phyloP scores from a whole-genome alignment of 306 rosid genomes.

The Abrus precatorius region DNA sequence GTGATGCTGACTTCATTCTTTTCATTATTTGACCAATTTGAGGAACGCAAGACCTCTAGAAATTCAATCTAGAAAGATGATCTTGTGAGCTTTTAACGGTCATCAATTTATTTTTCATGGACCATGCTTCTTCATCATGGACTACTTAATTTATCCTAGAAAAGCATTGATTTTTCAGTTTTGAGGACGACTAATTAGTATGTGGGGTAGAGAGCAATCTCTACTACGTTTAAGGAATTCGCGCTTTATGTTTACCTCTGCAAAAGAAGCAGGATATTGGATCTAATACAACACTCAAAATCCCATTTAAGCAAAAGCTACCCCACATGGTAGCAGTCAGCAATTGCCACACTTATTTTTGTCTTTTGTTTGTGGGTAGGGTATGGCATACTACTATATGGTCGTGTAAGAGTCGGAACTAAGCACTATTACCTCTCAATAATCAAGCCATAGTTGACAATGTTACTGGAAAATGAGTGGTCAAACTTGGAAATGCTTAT shows the following conservation, averaged over 20 bases:
- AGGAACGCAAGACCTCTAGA: constrained; percentile 30
- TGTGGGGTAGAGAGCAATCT: constrained; percentile 47
- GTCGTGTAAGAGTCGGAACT: constrained; percentile 17
- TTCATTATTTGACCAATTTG: constrained; percentile 47
- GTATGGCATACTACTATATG: constrained; percentile 10
- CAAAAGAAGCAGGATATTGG: constrained; percentile 39
- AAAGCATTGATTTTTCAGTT: constrained; percentile 39
- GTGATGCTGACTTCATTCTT: constrained; percentile 45
- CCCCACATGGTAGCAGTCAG: constrained; percentile 48
- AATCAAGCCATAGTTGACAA: constrained; percentile 40
- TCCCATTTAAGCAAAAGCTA: constrained; percentile 41
- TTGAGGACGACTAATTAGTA: constrained; percentile 50
- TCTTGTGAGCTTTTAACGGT: constrained; percentile 10
- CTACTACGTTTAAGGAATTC: constrained; percentile 56
- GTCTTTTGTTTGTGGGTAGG: constrained; percentile 49
- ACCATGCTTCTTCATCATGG: constrained; percentile 19
- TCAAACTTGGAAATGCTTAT: constrained; percentile 43
- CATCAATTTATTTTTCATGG: constrained; percentile 40
- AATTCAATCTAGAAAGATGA: constrained; percentile 34
- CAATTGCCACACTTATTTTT: constrained; percentile 46
- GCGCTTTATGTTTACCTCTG: constrained; percentile 38
- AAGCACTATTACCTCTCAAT: constrained; percentile 41
- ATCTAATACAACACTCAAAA: constrained; percentile 27
- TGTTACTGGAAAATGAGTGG: constrained; percentile 41
- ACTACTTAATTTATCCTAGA: constrained; percentile 20